A percentile compares a stretch with the other conserved stretches of the same genome.
phyloP scores from a whole-genome alignment of 345 rosid species.

The Iberis pinnata region DNA sequence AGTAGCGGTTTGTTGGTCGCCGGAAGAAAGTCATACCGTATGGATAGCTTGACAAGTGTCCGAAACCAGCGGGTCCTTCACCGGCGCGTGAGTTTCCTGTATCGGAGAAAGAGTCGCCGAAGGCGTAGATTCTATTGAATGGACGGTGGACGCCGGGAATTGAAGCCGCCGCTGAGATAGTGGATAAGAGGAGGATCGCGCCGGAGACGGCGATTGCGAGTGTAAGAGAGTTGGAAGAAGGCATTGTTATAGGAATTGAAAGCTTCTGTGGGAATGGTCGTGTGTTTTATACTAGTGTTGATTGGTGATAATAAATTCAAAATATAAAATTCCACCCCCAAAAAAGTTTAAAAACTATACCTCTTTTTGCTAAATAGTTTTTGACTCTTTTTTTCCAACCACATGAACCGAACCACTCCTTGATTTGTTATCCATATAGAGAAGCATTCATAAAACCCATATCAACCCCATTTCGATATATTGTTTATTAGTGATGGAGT shows the following conservation, averaged over 20 bases:
- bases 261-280: constrained; percentile 2
- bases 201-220: constrained; percentile 17
- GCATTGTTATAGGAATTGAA: constrained; percentile 20
- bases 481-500: too few relatives aligned
- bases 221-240: constrained; percentile 18
- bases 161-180: constrained; percentile 5
- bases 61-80: constrained; percentile 65
- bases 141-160: constrained; percentile 27
- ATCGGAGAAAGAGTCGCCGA: constrained; percentile 92
- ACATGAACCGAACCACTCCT: too few relatives aligned
- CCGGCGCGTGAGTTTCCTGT: constrained; percentile 74
- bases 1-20: constrained; percentile 78
- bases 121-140: constrained; percentile 72
- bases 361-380: too few relatives aligned
- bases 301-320: not conserved
- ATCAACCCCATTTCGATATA: too few relatives aligned
- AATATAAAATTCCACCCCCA: too few relatives aligned
- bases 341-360: too few relatives aligned
- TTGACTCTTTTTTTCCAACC: too few relatives aligned
- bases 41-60: constrained; percentile 69
- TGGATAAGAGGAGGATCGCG: constrained; percentile 22
- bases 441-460: too few relatives aligned
- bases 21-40: constrained; percentile 78
- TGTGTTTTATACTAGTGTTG: constrained; percentile 7
- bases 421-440: too few relatives aligned